Conservation (phyloP, 1,284 basidiomycete species). For the Sporisorium scitamineum region DNA sequence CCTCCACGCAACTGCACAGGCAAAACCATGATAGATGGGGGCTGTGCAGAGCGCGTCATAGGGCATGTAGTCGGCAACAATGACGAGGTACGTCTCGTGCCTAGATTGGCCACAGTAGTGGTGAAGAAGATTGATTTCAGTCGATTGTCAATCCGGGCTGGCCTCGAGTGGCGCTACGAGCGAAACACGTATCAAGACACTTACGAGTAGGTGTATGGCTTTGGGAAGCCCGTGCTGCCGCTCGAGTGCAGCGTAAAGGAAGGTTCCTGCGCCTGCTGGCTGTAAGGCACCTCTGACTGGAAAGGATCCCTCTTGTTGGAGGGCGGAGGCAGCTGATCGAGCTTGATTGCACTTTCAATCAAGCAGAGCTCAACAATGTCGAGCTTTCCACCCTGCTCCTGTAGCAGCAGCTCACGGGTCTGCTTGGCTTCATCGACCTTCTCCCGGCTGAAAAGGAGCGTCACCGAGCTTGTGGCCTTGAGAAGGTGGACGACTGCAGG, state of each 20-base stretch:
- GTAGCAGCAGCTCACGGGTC: conserved; percentile 1
- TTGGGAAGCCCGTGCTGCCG: conserved; percentile 53
- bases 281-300: conserved; percentile 15
- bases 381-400: conserved; percentile 2
- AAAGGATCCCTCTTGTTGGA: conserved; percentile 14
- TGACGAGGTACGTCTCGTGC: conserved; percentile 27
- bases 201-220: conserved; percentile 34
- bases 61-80: conserved; percentile 26
- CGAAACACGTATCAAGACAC: background rate
- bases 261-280: conserved; percentile 19
- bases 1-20: conserved; percentile 34
- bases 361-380: conserved; percentile 6
- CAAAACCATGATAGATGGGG: conserved; percentile 51
- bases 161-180: background rate
- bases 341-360: conserved; percentile 5
- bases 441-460: conserved; percentile 11
- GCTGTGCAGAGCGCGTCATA: conserved; percentile 35
- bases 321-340: conserved; percentile 12
- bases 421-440: conserved; percentile 11
- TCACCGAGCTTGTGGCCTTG: conserved; percentile 18
- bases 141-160: background rate
- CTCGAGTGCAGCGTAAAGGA: conserved; percentile 44
- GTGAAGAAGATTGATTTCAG: background rate
- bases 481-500: conserved; percentile 45
- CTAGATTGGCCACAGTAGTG: background rate